A percentile compares a stretch with the other conserved stretches of the same genome.
phyloP scores from a whole-genome alignment of 306 rosid genomes.

The Glycine latifolia region DNA sequence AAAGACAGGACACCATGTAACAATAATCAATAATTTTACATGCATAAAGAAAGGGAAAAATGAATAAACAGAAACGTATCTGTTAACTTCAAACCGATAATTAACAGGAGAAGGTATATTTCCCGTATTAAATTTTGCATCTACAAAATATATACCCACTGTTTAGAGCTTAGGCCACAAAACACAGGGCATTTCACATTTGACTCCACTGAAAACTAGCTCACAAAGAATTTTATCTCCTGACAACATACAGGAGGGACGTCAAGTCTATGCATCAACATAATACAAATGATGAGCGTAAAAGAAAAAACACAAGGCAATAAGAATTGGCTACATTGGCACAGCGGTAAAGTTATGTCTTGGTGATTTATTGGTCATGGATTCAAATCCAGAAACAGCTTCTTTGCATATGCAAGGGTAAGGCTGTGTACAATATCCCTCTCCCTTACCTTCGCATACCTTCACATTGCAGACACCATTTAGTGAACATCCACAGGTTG shows the following conservation, averaged over 20 bases:
- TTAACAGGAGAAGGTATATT: slow-evolving; percentile 1
- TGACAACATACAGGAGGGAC: slow-evolving; percentile 46
- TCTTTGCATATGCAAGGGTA: too few species aligned
- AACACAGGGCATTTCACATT: slow-evolving; percentile 51
- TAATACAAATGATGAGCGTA: not conserved
- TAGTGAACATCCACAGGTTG: not conserved
- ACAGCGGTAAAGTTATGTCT: too few species aligned
- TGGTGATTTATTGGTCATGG: too few species aligned
- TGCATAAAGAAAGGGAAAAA: slow-evolving; percentile 2
- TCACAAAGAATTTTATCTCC: slow-evolving; percentile 46
- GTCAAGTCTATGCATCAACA: slow-evolving; percentile 38
- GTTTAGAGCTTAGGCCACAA: slow-evolving; percentile 47
- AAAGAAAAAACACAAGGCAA: not conserved
- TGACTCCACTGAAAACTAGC: slow-evolving; percentile 47
- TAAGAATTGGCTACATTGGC: not conserved
- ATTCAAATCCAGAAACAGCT: too few species aligned
- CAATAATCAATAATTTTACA: slow-evolving; percentile 3
- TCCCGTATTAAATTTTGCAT: slow-evolving; percentile 37
- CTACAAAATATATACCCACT: slow-evolving; percentile 47
- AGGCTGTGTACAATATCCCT: too few species aligned
- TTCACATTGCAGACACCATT: not conserved
- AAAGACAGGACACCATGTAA: slow-evolving; percentile 12
- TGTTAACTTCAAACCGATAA: slow-evolving; percentile 31
- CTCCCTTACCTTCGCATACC: too few species aligned
- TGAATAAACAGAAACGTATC: slow-evolving; percentile 12